phyloP scores from a whole-genome alignment of 2,329 filamentous ascomycete species.

The Colletotrichum zoysiae region DNA sequence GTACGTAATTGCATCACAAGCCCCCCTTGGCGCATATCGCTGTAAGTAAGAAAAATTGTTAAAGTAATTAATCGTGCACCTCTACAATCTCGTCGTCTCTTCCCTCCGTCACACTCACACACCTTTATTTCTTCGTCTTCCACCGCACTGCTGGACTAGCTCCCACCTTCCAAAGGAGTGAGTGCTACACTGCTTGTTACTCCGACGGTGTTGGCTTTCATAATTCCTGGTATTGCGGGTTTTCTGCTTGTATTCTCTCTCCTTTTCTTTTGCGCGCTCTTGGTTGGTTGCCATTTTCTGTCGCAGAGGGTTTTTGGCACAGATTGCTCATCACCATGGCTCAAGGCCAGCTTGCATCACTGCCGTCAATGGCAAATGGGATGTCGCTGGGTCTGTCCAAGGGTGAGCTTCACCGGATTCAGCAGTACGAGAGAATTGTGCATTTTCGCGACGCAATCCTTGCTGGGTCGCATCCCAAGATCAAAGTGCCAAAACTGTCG shows the following conservation, averaged over 20 bases:
- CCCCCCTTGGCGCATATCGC: slow-evolving; percentile 13
- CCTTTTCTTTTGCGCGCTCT: slow-evolving; percentile 26
- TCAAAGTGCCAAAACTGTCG: slow-evolving; percentile 66
- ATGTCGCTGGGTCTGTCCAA: slow-evolving; percentile 51
- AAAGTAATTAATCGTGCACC: background rate
- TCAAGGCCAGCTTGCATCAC: slow-evolving; percentile 37
- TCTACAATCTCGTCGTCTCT: background rate
- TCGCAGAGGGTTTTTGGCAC: slow-evolving; percentile 15
- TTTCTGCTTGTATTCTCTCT: slow-evolving; percentile 15
- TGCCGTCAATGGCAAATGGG: slow-evolving; percentile 44
- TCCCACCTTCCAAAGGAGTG: background rate
- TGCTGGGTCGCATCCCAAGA: slow-evolving; percentile 77
- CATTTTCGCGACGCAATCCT: slow-evolving; percentile 84
- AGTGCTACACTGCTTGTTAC: slow-evolving; percentile 3
- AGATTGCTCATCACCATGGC: slow-evolving; percentile 35
- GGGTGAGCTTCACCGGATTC: slow-evolving; percentile 68
- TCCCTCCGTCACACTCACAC: slow-evolving; percentile 11
- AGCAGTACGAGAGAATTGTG: slow-evolving; percentile 84
- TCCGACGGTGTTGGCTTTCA: slow-evolving; percentile 14
- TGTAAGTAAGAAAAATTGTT: slow-evolving; percentile 19
- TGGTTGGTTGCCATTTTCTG: slow-evolving; percentile 22
- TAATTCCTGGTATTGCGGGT: slow-evolving; percentile 12
- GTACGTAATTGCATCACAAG: slow-evolving; percentile 7
- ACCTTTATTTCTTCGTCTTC: slow-evolving; percentile 18
- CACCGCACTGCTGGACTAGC: slow-evolving; percentile 13